Evolutionary conservation across 495 filamentous ascomycete genomes (phyloP), one percentile per base, ranked within the genome.

Genomic region (Corynascus novoguineensis): DNA sequence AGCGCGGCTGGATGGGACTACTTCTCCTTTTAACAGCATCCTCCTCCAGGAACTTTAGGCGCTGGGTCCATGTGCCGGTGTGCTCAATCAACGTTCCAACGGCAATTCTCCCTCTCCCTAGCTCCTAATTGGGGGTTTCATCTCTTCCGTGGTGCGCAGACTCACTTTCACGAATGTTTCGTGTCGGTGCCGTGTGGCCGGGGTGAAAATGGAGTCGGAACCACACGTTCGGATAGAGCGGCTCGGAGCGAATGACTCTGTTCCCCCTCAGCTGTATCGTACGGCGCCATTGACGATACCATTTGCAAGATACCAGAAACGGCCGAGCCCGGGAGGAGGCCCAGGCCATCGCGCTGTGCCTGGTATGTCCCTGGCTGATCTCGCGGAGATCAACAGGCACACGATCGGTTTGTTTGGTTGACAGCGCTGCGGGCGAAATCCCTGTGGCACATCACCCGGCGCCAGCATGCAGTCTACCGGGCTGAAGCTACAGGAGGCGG

Each of bases 361-460:
- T n/a, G n/a, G 19, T 17, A 15, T 51, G 34, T 15, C 32, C 17
- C 35, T 32, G 21, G 32, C 48, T 41, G 8, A n/a, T n/a, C n/a
- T n/a, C n/a, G n/a, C n/a, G n/a, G n/a, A n/a, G n/a, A n/a, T n/a
- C n/a, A n/a, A 32, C 31, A 31, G 9, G 41, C 38, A 25, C 17
- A 29, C 19, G 7, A 32, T 27, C 47, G 21, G 32, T 47, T 41
- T 25, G 55, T 48, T 61, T 53, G 58, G 53, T 25, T 45, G 15
- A 29, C 25, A 51, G 28, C 12, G n/a, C 9, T 19, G 28, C 44
- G 11, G 2, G 7, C 6, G 8, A 5, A 15, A 63, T 54, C 63
- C 59, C 42, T 62, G 60, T 41, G 46, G 60, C 49, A 50, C 53
- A 61, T 63, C 62, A 14, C 15, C 50, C 55, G 52, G 45, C 56